Conservation (phyloP, 2,329 filamentous ascomycete species). For the Ilyonectria destructans region DNA sequence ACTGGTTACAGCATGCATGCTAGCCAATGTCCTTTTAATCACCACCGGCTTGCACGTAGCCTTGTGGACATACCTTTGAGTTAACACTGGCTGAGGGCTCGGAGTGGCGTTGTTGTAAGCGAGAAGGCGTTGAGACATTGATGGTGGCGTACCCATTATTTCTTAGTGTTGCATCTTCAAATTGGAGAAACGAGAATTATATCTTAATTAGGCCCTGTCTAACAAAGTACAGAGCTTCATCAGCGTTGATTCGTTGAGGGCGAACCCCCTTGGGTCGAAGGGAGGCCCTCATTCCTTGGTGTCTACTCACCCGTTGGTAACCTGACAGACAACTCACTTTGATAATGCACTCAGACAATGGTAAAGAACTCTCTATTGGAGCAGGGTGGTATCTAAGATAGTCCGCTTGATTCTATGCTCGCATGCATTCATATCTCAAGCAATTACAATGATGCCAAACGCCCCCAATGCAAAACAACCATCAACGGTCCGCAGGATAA, state of each 20-base stretch:
- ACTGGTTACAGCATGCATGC: background rate
- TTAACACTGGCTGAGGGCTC: background rate
- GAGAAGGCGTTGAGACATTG: constrained; percentile 10
- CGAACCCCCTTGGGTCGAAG: background rate
- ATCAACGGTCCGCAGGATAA: background rate
- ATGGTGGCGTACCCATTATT: constrained; percentile 1
- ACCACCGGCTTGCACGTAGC: background rate
- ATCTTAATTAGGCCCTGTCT: background rate
- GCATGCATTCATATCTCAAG: constrained; percentile 25
- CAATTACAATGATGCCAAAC: constrained; percentile 36
- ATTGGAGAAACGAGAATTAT: background rate
- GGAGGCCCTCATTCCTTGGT: background rate
- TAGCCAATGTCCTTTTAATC: background rate
- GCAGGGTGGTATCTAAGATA: constrained; percentile 24
- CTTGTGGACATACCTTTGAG: background rate
- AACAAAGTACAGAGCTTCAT: background rate
- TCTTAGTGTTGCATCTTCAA: background rate
- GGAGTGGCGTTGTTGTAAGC: constrained; percentile 7
- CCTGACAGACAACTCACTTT: background rate
- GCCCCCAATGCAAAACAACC: constrained; percentile 38
- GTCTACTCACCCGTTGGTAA: background rate
- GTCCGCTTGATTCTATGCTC: constrained; percentile 26
- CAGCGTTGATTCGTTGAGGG: background rate
- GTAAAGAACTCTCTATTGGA: constrained; percentile 16
- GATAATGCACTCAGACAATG: background rate